A percentile compares a stretch with the other conserved stretches of the same genome.
Conservation (phyloP, 768 basidiomycete genomes). For the Suillus spraguei region DNA sequence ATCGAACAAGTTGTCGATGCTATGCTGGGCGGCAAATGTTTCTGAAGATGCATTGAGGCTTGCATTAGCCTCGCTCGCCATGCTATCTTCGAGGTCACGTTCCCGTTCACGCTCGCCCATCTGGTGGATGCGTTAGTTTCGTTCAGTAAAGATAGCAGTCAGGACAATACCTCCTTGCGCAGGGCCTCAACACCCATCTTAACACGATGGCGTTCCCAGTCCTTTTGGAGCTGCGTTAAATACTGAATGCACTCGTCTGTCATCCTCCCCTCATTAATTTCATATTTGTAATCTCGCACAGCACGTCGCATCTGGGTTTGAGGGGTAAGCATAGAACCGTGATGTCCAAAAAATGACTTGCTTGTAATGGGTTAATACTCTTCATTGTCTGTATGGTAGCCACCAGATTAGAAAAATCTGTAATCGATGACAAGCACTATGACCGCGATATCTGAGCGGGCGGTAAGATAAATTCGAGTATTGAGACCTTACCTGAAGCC, state of each 20-base stretch:
- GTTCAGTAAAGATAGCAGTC: not conserved
- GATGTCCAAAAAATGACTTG: slow-evolving; percentile 27
- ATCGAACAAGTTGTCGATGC: slow-evolving; percentile 84
- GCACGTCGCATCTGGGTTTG: slow-evolving; percentile 81
- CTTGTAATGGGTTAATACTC: slow-evolving; percentile 90
- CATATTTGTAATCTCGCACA: slow-evolving; percentile 90
- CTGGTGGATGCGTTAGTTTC: slow-evolving; percentile 36
- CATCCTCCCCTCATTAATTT: slow-evolving; percentile 91
- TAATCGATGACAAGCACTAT: slow-evolving; percentile 84
- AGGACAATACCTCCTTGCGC: slow-evolving; percentile 68
- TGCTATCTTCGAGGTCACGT: slow-evolving; percentile 47
- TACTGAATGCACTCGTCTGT: slow-evolving; percentile 96
- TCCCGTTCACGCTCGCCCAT: slow-evolving; percentile 71
- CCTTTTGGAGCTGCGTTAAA: slow-evolving; percentile 91
- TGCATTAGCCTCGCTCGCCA: slow-evolving; percentile 35
- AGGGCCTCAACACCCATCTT: slow-evolving; percentile 85
- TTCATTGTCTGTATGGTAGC: slow-evolving; percentile 89
- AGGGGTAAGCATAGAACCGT: not conserved
- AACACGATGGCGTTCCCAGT: slow-evolving; percentile 93
- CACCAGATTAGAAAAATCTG: slow-evolving; percentile 85
- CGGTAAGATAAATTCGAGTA: slow-evolving; percentile 2
- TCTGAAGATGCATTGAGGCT: slow-evolving; percentile 37
- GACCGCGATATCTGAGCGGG: slow-evolving; percentile 6
- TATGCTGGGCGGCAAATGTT: slow-evolving; percentile 45
- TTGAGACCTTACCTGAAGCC: slow-evolving; percentile 68